Evolutionary conservation across 2,329 filamentous ascomycete genomes (phyloP), one percentile per base, ranked within the genome.

Genomic region (Corynespora cassiicola): DNA sequence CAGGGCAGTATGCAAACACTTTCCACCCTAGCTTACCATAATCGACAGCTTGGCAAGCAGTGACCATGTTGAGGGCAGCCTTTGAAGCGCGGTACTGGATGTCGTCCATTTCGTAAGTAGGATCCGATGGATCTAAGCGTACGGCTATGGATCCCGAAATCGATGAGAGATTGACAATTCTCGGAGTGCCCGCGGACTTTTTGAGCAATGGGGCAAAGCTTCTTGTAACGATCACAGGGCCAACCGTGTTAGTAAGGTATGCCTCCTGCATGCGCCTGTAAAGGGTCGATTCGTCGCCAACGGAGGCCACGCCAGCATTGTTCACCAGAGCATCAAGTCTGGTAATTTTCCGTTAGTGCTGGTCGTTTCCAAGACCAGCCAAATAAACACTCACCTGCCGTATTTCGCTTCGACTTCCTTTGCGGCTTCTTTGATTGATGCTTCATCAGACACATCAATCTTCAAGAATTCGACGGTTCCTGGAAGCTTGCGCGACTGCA

Each of bases 391-490:
- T n/a, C n/a, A n/a, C n/a, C n/a, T 65, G 11, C 69, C 69, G 50
- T 69, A 54, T 9, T 50, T 36, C 5, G 32, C 14, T 7, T 47
- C 17, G n/a, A 65, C 63, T 1, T 45, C 37, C 4, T 54, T 39
- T 6, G 63, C 69, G 6, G 71, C 72, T 3, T 54, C 42, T 5
- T 47, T 42, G 48, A 78, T 73, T 23, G 71, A 71, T 4, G 63
- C 59, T 38, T 76, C 72, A 20, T 61, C 63, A 19, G 60, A 66
- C 6, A 76, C 52, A 48, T 78, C 74, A 11, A 78, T 66, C 18
- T 65, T 56, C 5, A 75, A 46, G 1, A 69, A 45, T 23, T 72
- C 66, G 21, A 71, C 56, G 6, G 56, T 58, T 4, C 58, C 58
- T 4, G 58, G 40, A 1, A 55, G 50, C 6, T 52, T 54, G 28